Evolutionary conservation across 1,284 basidiomycete species (phyloP), one percentile per base, ranked within the genome.

Genomic region (Ganoderma leucocontextum): DNA sequence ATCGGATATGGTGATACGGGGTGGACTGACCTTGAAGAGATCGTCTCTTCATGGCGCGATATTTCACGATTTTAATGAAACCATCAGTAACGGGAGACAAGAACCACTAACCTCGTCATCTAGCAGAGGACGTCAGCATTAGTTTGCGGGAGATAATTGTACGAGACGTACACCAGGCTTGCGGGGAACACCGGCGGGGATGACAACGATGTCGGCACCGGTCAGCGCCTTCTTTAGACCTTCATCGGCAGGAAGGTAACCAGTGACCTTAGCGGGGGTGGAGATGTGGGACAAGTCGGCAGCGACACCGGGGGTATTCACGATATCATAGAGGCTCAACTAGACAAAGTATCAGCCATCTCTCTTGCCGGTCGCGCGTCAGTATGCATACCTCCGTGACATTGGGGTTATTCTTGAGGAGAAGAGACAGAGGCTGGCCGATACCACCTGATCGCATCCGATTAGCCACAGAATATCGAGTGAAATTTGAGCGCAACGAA

Each of bases 181-280:
- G 76, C 98, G 89, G 70, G 98, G 97, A 12, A 99, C 92, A 83
- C 98, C 97, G 75, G 97, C 98, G 70, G 98, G 98, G 80, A 99
- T 98, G 75, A 99, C 89, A 76, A 99, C 91, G 73, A 99, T 79
- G 74, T 98, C 90, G 58, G 96, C 96, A 69, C 93, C 95, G 66
- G 87, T 89, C 77, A 99, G 87, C 53, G 90, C 89, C 81, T 93
- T 93, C 81, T 91, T 89, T 72, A 99, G 87, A 66, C 95, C 95
- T 75, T 92, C 91, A 75, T 95, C 87, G 73, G 88, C 84, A 63
- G 89, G 85, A 17, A 92, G 85, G 81, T 85, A 94, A 42, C 95
- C 95, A 75, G 89, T 86, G 68, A 96, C 90, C 80, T 92, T 92
- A 55, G 91, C 89, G 44, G 90, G 91, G 53, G 92, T 95, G 47